Percentiles rank a stretch among this genome's conserved stretches.
phyloP scores from a whole-genome alignment of 169 alveolate species.

The Blepharisma undulans region DNA sequence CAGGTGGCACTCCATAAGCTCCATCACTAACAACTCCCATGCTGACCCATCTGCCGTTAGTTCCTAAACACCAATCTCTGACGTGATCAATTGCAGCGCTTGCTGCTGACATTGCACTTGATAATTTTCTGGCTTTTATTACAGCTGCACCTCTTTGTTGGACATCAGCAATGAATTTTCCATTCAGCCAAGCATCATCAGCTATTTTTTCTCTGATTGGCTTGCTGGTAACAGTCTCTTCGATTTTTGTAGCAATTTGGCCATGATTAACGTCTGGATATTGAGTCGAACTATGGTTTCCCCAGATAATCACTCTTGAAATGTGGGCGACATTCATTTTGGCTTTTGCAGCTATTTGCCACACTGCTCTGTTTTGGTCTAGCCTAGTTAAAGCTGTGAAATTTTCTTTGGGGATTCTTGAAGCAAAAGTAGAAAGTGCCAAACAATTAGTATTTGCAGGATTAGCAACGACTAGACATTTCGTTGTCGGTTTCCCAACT shows the following conservation, averaged over 20 bases:
- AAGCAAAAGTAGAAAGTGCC: slow-evolving; percentile 71
- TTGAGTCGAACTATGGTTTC: slow-evolving; percentile 71
- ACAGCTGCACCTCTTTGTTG: slow-evolving; percentile 87
- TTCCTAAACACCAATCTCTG: slow-evolving; percentile 85
- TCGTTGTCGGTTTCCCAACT: slow-evolving; percentile 54
- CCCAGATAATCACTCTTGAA: slow-evolving; percentile 70
- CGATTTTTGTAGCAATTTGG: background rate
- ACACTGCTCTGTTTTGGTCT: slow-evolving; percentile 80
- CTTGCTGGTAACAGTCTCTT: slow-evolving; percentile 31
- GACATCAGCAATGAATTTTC: slow-evolving; percentile 73
- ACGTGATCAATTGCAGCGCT: slow-evolving; percentile 83
- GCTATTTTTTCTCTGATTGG: slow-evolving; percentile 37
- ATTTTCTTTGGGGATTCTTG: slow-evolving; percentile 75
- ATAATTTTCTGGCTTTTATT: slow-evolving; percentile 69
- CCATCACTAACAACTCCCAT: slow-evolving; percentile 79
- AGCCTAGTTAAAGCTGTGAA: slow-evolving; percentile 80
- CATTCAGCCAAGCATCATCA: slow-evolving; percentile 62
- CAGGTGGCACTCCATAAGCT: slow-evolving; percentile 72
- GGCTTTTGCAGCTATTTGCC: slow-evolving; percentile 49
- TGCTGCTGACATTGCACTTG: slow-evolving; percentile 87
- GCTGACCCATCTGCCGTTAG: slow-evolving; percentile 74
- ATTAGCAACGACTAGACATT: slow-evolving; percentile 83
- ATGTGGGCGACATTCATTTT: slow-evolving; percentile 28
- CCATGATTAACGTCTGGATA: slow-evolving; percentile 74
- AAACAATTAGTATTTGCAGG: slow-evolving; percentile 87